phyloP scores from a whole-genome alignment of 805 yeast species.

The Nakazawaea peltata region DNA sequence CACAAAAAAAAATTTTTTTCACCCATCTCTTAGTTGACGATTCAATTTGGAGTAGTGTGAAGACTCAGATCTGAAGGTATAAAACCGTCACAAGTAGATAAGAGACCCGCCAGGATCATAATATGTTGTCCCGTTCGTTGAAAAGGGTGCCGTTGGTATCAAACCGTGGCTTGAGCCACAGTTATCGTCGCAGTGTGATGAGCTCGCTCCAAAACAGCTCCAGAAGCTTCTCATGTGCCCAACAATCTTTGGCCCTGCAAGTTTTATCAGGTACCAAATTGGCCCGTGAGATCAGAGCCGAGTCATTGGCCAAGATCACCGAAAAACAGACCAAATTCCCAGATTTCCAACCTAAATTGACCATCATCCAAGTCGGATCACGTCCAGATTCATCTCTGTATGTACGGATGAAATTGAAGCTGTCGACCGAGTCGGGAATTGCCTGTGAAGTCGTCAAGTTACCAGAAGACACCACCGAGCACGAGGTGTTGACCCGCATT shows the following conservation, averaged over 20 bases:
- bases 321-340: conserved; percentile 32
- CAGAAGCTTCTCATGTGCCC: background rate
- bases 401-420: conserved; percentile 85
- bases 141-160: background rate
- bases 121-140: conserved; percentile 2
- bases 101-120: no score
- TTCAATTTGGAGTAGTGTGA: no score
- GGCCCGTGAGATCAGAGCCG: conserved; percentile 35
- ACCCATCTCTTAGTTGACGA: no score
- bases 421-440: conserved; percentile 79
- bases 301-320: conserved; percentile 33
- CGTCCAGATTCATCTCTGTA: conserved; percentile 89
- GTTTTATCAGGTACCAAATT: conserved; percentile 38
- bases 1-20: no score
- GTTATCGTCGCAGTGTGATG: no score
- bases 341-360: conserved; percentile 64
- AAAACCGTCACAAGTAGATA: no score
- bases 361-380: conserved; percentile 83
- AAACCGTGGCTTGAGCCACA: background rate
- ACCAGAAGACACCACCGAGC: conserved; percentile 54
- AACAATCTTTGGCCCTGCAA: conserved; percentile 17
- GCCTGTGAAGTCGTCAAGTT: conserved; percentile 58
- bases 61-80: no score
- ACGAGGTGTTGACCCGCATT: conserved; percentile 50
- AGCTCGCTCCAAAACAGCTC: background rate